phyloP scores from a whole-genome alignment of 2,329 filamentous ascomycete species.

The Cladophialophora chaetospira region DNA sequence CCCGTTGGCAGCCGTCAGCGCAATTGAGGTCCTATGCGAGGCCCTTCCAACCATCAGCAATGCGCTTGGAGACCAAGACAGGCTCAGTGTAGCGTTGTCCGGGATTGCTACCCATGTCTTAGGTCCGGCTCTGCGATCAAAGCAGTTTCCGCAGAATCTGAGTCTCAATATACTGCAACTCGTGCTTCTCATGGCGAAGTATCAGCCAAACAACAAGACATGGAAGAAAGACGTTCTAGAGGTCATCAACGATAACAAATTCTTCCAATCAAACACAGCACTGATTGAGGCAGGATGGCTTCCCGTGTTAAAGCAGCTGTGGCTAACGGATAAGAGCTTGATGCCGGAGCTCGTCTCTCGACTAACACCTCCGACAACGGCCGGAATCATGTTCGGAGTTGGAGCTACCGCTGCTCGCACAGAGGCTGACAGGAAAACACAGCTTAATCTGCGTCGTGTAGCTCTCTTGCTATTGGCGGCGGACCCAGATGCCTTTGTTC shows the following conservation, averaged over 20 bases:
- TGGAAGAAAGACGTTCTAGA: slow-evolving; percentile 94
- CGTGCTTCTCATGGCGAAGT: slow-evolving; percentile 72
- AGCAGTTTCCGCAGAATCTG: slow-evolving; percentile 83
- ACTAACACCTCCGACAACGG: slow-evolving; percentile 81
- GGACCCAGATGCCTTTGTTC: slow-evolving; percentile 75
- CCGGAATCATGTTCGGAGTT: slow-evolving; percentile 97
- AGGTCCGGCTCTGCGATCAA: slow-evolving; percentile 77
- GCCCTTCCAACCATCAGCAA: slow-evolving; percentile 80
- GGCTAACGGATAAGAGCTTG: slow-evolving; percentile 81
- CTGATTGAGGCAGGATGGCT: slow-evolving; percentile 78
- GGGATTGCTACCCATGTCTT: slow-evolving; percentile 83
- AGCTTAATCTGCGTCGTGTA: slow-evolving; percentile 82
- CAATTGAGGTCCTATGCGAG: slow-evolving; percentile 75
- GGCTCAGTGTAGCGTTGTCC: slow-evolving; percentile 73
- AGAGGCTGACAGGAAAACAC: slow-evolving; percentile 92
- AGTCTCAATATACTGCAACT: slow-evolving; percentile 70
- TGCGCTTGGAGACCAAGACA: slow-evolving; percentile 82
- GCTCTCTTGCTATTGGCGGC: slow-evolving; percentile 77
- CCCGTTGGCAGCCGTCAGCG: slow-evolving; percentile 58
- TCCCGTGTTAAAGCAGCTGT: slow-evolving; percentile 80
- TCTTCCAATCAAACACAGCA: slow-evolving; percentile 71
- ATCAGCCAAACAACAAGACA: slow-evolving; percentile 78
- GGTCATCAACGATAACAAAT: slow-evolving; percentile 84
- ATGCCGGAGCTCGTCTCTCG: slow-evolving; percentile 78
- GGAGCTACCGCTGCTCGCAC: slow-evolving; percentile 88